Evolutionary conservation across 768 basidiomycete species (phyloP).

Genomic region (Termitomyces sp.): DNA sequence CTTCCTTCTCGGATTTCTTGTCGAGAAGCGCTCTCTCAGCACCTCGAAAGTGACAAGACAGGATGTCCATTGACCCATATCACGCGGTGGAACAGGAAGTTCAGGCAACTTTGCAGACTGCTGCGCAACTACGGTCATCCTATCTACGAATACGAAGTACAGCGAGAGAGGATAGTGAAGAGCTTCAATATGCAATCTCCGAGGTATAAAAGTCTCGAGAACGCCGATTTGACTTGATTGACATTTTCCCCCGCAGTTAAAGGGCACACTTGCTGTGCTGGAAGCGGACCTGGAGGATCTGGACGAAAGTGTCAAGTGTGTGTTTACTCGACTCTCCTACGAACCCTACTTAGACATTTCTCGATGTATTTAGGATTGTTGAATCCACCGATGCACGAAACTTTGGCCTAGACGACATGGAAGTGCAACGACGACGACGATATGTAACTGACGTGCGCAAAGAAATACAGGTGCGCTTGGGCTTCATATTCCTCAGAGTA

Average conservation of each 20-base stretch:
- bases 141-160: constrained; percentile 77
- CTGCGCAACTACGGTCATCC: constrained; percentile 68
- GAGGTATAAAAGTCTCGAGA: constrained; percentile 46
- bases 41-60: background rate
- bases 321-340: background rate
- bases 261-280: constrained; percentile 69
- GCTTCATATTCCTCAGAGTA: background rate
- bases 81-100: constrained; percentile 85
- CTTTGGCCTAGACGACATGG: constrained; percentile 78
- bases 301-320: constrained; percentile 90
- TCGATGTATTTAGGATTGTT: constrained; percentile 57
- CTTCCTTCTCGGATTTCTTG: background rate
- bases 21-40: background rate
- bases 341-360: background rate
- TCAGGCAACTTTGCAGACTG: constrained; percentile 67
- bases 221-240: background rate
- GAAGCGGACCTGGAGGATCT: constrained; percentile 90
- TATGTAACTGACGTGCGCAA: constrained; percentile 74
- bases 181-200: constrained; percentile 73
- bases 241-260: constrained; percentile 47
- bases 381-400: constrained; percentile 80
- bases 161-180: constrained; percentile 72
- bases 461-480: constrained; percentile 70
- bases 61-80: constrained; percentile 80
- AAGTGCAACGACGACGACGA: constrained; percentile 70